Evolutionary conservation across 768 basidiomycete genomes (phyloP), one percentile per base, ranked within the genome.

Genomic region (Pholiota molesta): DNA sequence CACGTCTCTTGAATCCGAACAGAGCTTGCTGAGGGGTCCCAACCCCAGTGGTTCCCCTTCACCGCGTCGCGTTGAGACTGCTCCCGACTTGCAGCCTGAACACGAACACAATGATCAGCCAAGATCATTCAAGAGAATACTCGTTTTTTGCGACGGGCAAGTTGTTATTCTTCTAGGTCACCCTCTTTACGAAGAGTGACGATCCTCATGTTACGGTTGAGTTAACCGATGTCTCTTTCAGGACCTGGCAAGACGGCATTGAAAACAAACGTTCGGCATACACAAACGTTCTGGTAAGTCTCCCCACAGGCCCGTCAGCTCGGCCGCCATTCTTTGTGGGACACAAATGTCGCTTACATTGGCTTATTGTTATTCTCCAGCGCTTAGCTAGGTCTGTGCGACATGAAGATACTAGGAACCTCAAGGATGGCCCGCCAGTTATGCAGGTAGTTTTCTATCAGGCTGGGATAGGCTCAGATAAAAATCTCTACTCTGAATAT

Each of bases 81-180:
- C 47, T 11, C 47, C 47, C 47, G 47, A 49, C 3, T 11, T 49
- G 7, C 47, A 49, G 23, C 47, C 47, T 14, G 47, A 14, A 1
- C 26, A 49, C n/a, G 23, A 4, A 26, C 47, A 49, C 42, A 6
- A 44, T 17, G 42, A 21, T 69, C 57, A 57, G 55, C 58, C 47
- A 62, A 65, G 65, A 57, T 65, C 74, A 2, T 79, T 75, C 60
- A 90, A 90, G 68, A 79, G 90, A 58, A 84, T 92, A 47, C 79
- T 90, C 39, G 80, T 92, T 33, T 91, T 89, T 65, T 92, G 90
- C 65, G 90, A 92, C 68, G 90, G 90, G 90, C 87, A 61, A 68
- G 83, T 40, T 3, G 17, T 23, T 6, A 23, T 44, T n/a, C 3
- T 17, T 47, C 9, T 6, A 10, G 7, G 26, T 33, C 23, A 11